Evolutionary conservation across 139 green algal genomes (phyloP).

Genomic region (Chlorella sorokiniana): DNA sequence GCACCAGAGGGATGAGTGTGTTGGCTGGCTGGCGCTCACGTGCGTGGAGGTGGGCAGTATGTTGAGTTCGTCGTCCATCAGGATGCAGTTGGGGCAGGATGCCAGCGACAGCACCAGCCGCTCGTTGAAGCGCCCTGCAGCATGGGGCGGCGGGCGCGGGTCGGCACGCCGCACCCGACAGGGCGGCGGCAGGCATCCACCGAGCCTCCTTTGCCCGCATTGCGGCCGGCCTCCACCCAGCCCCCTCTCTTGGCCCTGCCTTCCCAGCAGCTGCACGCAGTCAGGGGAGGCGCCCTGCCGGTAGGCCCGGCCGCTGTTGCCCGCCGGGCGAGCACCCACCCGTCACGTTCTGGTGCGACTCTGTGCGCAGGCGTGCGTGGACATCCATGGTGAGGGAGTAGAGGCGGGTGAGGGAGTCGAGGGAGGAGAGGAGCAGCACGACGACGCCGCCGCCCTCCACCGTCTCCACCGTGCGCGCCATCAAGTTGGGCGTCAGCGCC

Average conservation of each 20-base stretch:
- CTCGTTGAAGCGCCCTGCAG: slow-evolving; percentile 95
- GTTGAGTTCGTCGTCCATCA: slow-evolving; percentile 99
- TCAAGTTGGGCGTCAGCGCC: slow-evolving; percentile 96
- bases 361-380: slow-evolving; percentile 89
- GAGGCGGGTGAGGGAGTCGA: slow-evolving; percentile 89
- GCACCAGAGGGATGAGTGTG: background rate
- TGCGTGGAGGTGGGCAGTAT: slow-evolving; percentile 91
- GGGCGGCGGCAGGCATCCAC: too few relatives aligned
- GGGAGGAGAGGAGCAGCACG: slow-evolving; percentile 88
- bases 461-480: slow-evolving; percentile 97
- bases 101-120: slow-evolving; percentile 94
- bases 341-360: slow-evolving; percentile 75
- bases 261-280: too few relatives aligned
- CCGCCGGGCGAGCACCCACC: background rate
- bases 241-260: too few relatives aligned
- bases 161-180: too few relatives aligned
- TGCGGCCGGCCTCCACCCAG: too few relatives aligned
- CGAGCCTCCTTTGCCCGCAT: too few relatives aligned
- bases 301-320: too few relatives aligned
- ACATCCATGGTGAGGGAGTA: slow-evolving; percentile 98
- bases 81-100: slow-evolving; percentile 77
- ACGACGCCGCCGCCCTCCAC: slow-evolving; percentile 96
- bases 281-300: too few relatives aligned
- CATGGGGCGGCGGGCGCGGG: background rate
- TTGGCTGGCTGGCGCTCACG: slow-evolving; percentile 33